Conservation (phyloP, 2,329 filamentous ascomycete genomes). For the Colletotrichum abscissum region DNA sequence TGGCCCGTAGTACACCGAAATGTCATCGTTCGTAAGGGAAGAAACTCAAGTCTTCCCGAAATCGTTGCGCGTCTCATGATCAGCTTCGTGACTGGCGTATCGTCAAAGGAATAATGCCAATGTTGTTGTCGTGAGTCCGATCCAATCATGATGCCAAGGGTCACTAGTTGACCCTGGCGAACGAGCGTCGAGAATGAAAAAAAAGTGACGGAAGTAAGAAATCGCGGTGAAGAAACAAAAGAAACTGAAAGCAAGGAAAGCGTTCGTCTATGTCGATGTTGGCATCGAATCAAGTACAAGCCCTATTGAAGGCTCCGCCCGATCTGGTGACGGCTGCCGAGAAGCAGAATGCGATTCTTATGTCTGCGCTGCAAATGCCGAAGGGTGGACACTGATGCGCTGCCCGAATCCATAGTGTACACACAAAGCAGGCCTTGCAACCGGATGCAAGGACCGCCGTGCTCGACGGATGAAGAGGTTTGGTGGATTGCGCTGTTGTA, state of each 20-base stretch:
- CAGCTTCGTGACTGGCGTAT: slow-evolving; percentile 29
- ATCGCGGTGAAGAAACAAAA: slow-evolving; percentile 15
- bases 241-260: slow-evolving; percentile 14
- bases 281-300: slow-evolving; percentile 35
- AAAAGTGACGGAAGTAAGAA: slow-evolving; percentile 1
- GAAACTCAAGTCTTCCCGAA: slow-evolving; percentile 3
- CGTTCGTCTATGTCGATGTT: slow-evolving; percentile 37
- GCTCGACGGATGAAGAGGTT: slow-evolving; percentile 37
- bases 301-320: slow-evolving; percentile 33
- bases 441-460: slow-evolving; percentile 47
- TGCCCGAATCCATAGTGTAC: slow-evolving; percentile 36
- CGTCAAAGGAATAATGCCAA: slow-evolving; percentile 22
- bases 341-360: slow-evolving; percentile 36
- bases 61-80: slow-evolving; percentile 29
- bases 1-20: background rate
- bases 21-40: slow-evolving; percentile 13
- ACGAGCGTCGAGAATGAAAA: slow-evolving; percentile 27
- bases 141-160: slow-evolving; percentile 25
- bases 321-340: slow-evolving; percentile 36
- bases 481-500: slow-evolving; percentile 23
- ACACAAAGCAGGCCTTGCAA: slow-evolving; percentile 36
- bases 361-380: slow-evolving; percentile 34
- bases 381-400: slow-evolving; percentile 19
- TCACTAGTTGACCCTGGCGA: background rate
- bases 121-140: slow-evolving; percentile 25